Conservation (phyloP, 805 yeast genomes). For the Metschnikowia amazonensis region DNA sequence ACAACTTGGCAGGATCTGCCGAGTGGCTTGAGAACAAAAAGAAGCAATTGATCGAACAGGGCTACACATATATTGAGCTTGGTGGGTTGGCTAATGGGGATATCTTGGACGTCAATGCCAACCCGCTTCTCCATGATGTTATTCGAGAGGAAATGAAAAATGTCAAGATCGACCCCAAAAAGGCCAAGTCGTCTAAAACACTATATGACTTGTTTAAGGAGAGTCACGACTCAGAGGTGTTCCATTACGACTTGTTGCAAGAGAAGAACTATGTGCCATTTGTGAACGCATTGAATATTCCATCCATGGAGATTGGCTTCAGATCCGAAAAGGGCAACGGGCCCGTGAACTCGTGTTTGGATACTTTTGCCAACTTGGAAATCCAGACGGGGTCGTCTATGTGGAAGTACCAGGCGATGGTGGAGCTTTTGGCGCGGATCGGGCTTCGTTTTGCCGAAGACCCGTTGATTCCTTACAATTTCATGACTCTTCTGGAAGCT, state of each 20-base stretch:
- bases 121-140: slow-evolving; percentile 58
- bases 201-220: slow-evolving; percentile 27
- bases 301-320: slow-evolving; percentile 60
- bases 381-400: slow-evolving; percentile 52
- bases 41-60: slow-evolving; percentile 54
- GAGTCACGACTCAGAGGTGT: slow-evolving; percentile 23
- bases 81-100: slow-evolving; percentile 59
- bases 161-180: slow-evolving; percentile 14
- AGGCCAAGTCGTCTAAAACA: slow-evolving; percentile 12
- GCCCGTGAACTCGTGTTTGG: slow-evolving; percentile 59
- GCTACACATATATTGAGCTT: slow-evolving; percentile 69
- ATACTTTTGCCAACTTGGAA: slow-evolving; percentile 56
- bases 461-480: slow-evolving; percentile 71
- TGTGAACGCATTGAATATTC: slow-evolving; percentile 59
- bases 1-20: slow-evolving; percentile 80
- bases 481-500: slow-evolving; percentile 43
- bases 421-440: slow-evolving; percentile 51
- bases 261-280: slow-evolving; percentile 70
- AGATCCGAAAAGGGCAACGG: slow-evolving; percentile 21
- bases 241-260: slow-evolving; percentile 34
- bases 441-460: slow-evolving; percentile 63
- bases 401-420: slow-evolving; percentile 52
- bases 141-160: slow-evolving; percentile 41
- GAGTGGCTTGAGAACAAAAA: slow-evolving; percentile 63
- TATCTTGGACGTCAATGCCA: slow-evolving; percentile 51